Base-by-base conservation (phyloP, 2,329 filamentous ascomycete species). In the Colletotrichum horii region DNA sequence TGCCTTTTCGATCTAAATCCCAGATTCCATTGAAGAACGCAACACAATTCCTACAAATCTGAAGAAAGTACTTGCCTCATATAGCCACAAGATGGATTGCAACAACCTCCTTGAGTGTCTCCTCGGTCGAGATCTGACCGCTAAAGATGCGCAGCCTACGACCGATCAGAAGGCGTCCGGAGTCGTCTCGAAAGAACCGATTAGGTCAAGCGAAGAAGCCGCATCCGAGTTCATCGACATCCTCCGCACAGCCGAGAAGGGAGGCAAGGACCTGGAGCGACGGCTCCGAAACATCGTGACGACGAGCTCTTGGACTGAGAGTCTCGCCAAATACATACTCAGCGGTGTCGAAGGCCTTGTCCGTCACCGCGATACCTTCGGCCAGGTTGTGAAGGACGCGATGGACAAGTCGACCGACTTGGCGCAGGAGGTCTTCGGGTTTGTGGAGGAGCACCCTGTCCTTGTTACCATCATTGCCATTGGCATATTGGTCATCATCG, bases 401-500 rank as follows among this genome's bases (percentile, higher is more conserved):
- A 55, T 71, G 26, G 69, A 77, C 16, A 71, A 52, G n/a, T 30
- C 76, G 11, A 32, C 60, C 9, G 65, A 70, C 1, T 48, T 60
- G 9, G 75, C 71, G 1, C 56, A 64, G 6, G 66, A 43, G 15
- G 4, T 65, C 26, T 77, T 77, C 3, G n/a, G 30, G 4, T 71
- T 71, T 34, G 71, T 36, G 4, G 58, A 67, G 36, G 68, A 70
- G 19, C 68, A 75, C 4, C 75, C 76, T 0, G 65, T 72, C 12
- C 24, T 77, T 4, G 38, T 73, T 4, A 73, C 69, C n/a, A 22
- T 78, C 11, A 24, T 78, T 14, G 76, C 75, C 4, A 38, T 78
- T 6, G 76, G 76, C n/a, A 30, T 78, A 16, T 28, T 77, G 52
- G 71, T 36, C 22, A 26, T 58, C 24, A 14, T 77, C 19, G 60